Percentiles rank a stretch among this genome's conserved stretches.
Evolutionary conservation across 305 asterid genomes (phyloP).

Genomic region (Fraxinus paxiana): DNA sequence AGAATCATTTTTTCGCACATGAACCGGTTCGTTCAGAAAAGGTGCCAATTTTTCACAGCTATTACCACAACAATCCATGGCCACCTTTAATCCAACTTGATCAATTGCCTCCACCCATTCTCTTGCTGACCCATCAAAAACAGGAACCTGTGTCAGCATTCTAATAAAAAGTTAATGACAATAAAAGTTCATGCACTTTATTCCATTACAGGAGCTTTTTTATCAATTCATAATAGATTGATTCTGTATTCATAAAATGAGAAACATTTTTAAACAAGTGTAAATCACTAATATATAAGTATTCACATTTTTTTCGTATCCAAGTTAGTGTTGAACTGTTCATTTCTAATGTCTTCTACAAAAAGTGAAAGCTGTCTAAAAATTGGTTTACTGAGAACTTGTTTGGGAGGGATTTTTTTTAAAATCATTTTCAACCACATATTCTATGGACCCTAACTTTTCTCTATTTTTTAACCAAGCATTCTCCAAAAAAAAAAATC

Average conservation of each 20-base stretch:
- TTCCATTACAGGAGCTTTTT: neutral
- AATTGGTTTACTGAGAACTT: neutral
- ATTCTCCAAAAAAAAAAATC: neutral
- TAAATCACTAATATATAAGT: neutral
- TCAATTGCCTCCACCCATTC: constrained; percentile 82
- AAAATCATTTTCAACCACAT: neutral
- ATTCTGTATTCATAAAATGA: neutral
- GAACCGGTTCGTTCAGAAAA: constrained; percentile 58
- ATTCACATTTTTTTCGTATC: neutral
- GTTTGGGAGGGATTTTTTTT: neutral
- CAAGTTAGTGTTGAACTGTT: neutral
- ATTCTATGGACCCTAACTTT: neutral
- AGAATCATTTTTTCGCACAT: constrained; percentile 60
- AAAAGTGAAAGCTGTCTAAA: neutral
- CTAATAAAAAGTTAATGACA: constrained; percentile 5
- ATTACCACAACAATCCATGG: constrained; percentile 52
- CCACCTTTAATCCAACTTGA: constrained; percentile 67
- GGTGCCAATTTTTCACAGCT: constrained; percentile 66
- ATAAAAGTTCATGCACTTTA: constrained; percentile 9
- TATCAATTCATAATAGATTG: neutral
- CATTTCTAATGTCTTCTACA: neutral
- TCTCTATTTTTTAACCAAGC: neutral
- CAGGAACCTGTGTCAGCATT: constrained; percentile 66
- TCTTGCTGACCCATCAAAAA: constrained; percentile 89
- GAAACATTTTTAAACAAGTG: constrained; percentile 14